phyloP scores from a whole-genome alignment of 768 basidiomycete genomes.

The Sistotremastrum suecicum region DNA sequence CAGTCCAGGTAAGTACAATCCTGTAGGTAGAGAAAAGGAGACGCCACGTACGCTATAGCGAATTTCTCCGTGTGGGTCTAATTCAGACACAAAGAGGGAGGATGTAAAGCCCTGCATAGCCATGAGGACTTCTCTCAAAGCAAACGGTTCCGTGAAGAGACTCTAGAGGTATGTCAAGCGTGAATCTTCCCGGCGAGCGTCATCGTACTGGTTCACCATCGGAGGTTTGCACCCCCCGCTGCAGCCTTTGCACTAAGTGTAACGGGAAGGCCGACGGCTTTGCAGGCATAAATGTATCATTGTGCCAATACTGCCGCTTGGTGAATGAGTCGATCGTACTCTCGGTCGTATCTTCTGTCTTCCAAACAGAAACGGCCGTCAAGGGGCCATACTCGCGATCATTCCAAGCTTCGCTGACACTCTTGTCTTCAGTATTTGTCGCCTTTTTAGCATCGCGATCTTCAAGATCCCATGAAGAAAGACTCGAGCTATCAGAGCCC shows the following conservation, averaged over 20 bases:
- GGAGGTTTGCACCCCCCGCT: no score
- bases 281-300: not conserved
- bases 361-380: no score
- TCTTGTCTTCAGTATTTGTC: no score
- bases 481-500: no score
- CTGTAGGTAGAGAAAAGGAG: not conserved
- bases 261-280: no score
- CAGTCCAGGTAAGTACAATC: slow-evolving; percentile 14
- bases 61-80: slow-evolving; percentile 19
- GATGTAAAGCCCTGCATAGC: slow-evolving; percentile 60
- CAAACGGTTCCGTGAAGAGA: slow-evolving; percentile 62
- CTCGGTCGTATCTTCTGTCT: no score
- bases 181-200: not conserved
- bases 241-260: not conserved
- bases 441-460: no score
- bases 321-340: no score
- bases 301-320: not conserved
- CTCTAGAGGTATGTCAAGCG: slow-evolving; percentile 23
- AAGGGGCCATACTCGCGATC: no score
- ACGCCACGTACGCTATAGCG: slow-evolving; percentile 11
- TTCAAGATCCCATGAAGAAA: no score
- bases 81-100: slow-evolving; percentile 29
- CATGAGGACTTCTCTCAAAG: slow-evolving; percentile 65
- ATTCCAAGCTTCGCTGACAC: no score
- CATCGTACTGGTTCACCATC: not conserved